Evolutionary conservation across 768 basidiomycete species (phyloP), one percentile per base, ranked within the genome.

Genomic region (Ramaria sp.): DNA sequence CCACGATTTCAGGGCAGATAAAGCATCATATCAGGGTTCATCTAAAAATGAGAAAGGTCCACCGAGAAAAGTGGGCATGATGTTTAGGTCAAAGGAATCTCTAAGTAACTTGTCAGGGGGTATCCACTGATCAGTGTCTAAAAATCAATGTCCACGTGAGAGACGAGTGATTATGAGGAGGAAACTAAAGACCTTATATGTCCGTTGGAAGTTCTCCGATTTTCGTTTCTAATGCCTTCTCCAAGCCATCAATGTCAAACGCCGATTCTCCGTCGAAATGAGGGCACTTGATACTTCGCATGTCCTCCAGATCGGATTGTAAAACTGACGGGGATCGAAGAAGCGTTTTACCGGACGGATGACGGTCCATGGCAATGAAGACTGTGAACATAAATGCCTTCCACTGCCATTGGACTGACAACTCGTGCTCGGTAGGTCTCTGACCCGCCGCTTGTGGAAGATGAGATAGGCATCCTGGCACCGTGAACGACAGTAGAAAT

Each of bases 381-480:
- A 18, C 51, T 8, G 51, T 52, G 28, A 52, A 52, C 34, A 52
- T 52, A 22, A 52, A 43, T 18, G 51, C 51, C 39, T 52, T 52
- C 51, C 51, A 52, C 43, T 52, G 51, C 51, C 51, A 52, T 27
- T 52, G 51, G 22, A 52, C 38, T 13, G 51, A 52, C 42, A 52
- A 32, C 51, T 52, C 51, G 51, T 52, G 51, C n/a, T 52, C 51
- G 7, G 38, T 41, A 24, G 51, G 34, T 5, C 6, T 42, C 24
- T 22, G 36, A 28, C 38, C 16, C 16, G 38, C 25, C 38, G 41
- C 16, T 20, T 52, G 51, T 3, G 51, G 42, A 43, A 52, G 51
- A 42, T 52, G 51, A 28, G 38, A 41, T 1, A 52, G 20, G 22
- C 51, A 52, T n/a, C 51, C 51, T 16, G 38, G 28, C 3, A 52